Conservation (phyloP, 768 basidiomycete species). For the Cyathus striatus region DNA sequence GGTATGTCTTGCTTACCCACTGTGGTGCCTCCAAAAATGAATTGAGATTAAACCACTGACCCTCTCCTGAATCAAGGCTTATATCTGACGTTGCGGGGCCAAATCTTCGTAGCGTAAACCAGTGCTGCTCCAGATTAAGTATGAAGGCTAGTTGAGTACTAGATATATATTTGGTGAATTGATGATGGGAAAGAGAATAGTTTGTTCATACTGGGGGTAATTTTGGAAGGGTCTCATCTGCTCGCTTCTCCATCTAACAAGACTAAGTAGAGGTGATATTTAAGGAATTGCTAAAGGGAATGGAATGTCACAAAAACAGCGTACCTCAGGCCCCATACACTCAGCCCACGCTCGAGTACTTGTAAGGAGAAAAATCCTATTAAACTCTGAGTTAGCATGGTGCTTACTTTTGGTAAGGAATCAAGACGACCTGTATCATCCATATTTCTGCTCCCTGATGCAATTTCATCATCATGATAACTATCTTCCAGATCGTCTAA, state of each 20-base stretch:
- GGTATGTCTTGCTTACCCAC: conserved; percentile 80
- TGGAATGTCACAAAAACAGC: too few relatives aligned
- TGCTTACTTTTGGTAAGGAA: too few relatives aligned
- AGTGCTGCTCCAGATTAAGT: conserved; percentile 81
- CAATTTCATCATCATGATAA: conserved; percentile 44
- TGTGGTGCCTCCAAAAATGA: conserved; percentile 68
- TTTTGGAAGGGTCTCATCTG: conserved; percentile 73
- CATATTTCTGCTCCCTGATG: conserved; percentile 68
- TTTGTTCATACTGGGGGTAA: conserved; percentile 59
- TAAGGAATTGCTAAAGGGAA: too few relatives aligned
- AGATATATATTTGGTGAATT: background rate
- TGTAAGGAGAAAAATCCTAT: conserved; percentile 90
- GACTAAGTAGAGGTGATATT: conserved; percentile 32
- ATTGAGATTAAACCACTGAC: conserved; percentile 89
- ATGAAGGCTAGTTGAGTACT: conserved; percentile 86
- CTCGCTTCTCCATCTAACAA: conserved; percentile 82
- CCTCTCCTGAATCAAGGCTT: conserved; percentile 40
- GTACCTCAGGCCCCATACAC: conserved; percentile 81
- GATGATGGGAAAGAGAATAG: conserved; percentile 1
- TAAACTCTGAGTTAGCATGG: background rate
- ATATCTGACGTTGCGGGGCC: conserved; percentile 43
- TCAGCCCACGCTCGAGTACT: conserved; percentile 79
- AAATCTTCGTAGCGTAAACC: conserved; percentile 85
- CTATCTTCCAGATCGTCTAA: conserved; percentile 63
- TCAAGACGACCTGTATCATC: conserved; percentile 86